Evolutionary conservation across 805 yeast genomes (phyloP).

Genomic region (Candida vaughaniae): DNA sequence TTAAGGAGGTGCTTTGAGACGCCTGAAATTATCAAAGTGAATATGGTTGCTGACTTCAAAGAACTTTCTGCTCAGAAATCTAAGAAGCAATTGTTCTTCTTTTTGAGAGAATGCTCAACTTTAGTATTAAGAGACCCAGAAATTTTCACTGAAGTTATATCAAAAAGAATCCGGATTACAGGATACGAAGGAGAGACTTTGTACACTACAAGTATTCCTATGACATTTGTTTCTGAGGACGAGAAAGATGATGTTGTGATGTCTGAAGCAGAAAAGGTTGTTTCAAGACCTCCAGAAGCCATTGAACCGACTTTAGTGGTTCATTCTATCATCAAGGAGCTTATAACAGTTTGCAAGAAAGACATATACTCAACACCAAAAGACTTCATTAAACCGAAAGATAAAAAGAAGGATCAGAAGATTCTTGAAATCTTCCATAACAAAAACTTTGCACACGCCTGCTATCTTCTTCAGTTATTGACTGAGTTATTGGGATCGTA

Average conservation of each 20-base stretch:
- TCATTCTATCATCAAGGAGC: slow-evolving; percentile 59
- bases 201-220: slow-evolving; percentile 20
- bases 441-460: slow-evolving; percentile 59
- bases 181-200: slow-evolving; percentile 39
- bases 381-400: slow-evolving; percentile 19
- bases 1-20: slow-evolving; percentile 73
- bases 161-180: slow-evolving; percentile 42
- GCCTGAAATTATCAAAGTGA: slow-evolving; percentile 43
- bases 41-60: slow-evolving; percentile 52
- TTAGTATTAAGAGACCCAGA: slow-evolving; percentile 50
- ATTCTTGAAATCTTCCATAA: slow-evolving; percentile 44
- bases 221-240: slow-evolving; percentile 11
- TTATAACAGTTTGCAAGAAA: slow-evolving; percentile 47
- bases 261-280: slow-evolving; percentile 2
- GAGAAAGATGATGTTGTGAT: slow-evolving; percentile 26
- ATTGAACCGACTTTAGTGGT: slow-evolving; percentile 54
- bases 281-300: slow-evolving; percentile 4
- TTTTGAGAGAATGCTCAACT: slow-evolving; percentile 51
- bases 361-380: slow-evolving; percentile 37
- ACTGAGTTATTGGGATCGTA: slow-evolving; percentile 77
- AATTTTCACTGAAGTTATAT: slow-evolving; percentile 44
- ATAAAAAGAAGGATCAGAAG: slow-evolving; percentile 21
- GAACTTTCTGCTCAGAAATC: slow-evolving; percentile 17
- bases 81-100: slow-evolving; percentile 44
- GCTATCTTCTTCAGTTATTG: slow-evolving; percentile 65